Evolutionary conservation across 2,329 filamentous ascomycete genomes (phyloP), one percentile per base, ranked within the genome.

Genomic region (Thermoascus crustaceus): DNA sequence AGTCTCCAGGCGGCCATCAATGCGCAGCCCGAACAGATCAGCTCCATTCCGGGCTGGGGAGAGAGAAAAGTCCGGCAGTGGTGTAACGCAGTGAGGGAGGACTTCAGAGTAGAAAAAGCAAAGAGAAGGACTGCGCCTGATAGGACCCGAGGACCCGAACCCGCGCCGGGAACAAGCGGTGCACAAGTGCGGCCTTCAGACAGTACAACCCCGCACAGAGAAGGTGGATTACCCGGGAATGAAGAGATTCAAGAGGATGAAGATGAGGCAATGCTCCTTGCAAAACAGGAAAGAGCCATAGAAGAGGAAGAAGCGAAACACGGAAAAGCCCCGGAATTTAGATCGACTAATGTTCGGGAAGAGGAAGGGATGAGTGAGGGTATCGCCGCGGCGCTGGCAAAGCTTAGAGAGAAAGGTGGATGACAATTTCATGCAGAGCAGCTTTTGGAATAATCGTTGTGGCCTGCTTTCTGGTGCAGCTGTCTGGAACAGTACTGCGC

Each of bases 31-130:
- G 91, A 96, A 55, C 84, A 94, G 59, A 73, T 98, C 22, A 77
- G 79, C 9, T 67, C 85, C 43, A 78, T 98, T n/a, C 75, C 80
- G 19, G 91, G 91, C 1, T 98, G 88, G 88, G 91, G 91, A 21
- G 85, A 93, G 61, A 87, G 85, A 66, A 98, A 98, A 62, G 86
- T 95, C 14, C 82, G 83, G 60, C 76, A 78, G 39, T 96, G 89
- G 89, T 81, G 75, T 47, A 74, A 70, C 38, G 82, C 83, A 7
- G 82, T 95, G 1, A 76, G 85, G 40, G 87, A 94, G 60, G 85
- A 86, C 0, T 95, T 96, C 50, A 69, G 85, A 39, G 77, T 82
- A 4, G 77, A 79, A 49, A 82, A 81, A 50, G 75, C 83, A 2
- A 75, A 73, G n/a, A 84, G 66, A 45, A 58, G 69, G 24, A 66